Evolutionary conservation across 108 stramenopile genomes (phyloP), one percentile per base, ranked within the genome.

Genomic region (Skeletonema grethae): DNA sequence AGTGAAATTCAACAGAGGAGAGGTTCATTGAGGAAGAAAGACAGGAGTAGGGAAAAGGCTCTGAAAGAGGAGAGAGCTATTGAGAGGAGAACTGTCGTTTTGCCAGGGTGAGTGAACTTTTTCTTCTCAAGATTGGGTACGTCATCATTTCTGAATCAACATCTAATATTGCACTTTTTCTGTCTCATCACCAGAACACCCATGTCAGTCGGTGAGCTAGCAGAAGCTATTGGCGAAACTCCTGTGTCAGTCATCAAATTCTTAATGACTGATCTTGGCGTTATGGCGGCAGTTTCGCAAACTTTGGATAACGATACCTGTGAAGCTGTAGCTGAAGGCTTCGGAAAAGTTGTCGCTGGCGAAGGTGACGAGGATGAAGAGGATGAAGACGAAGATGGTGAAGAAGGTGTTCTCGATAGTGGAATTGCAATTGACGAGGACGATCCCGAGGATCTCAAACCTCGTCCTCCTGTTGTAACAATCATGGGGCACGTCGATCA

Each of bases 401-500:
- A 82, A 48, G 91, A 92, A 13, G 84, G 87, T 38, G 91, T 87
- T 30, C 75, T 92, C 32, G 81, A 59, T n/a, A 65, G 82, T 55
- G 94, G 90, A 12, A 78, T 85, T 32, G 94, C 78, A 11, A 55
- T 74, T 18, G 87, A 89, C 39, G 90, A 93, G 55, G 95, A 96
- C 58, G 91, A 94, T 59, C 73, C 73, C 12, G 80, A 79, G n/a
- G 67, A 76, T 57, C 80, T 98, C 71, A 43, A 83, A 30, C 79
- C 89, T 15, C 82, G 98, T 18, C 83, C 98, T 13, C 98, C 99
- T 38, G 98, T 99, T 24, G 98, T 99, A 7, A 96, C 97, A 25
- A 96, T 99, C 62, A 99, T 99, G 98, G 99, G 99, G 34, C 99
- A 99, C 86, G 99, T 99, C 46, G 99, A 99, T 79, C 99, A 99